Evolutionary conservation across 2,329 filamentous ascomycete species (phyloP), one percentile per base, ranked within the genome.

Genomic region (Xylaria sp.): DNA sequence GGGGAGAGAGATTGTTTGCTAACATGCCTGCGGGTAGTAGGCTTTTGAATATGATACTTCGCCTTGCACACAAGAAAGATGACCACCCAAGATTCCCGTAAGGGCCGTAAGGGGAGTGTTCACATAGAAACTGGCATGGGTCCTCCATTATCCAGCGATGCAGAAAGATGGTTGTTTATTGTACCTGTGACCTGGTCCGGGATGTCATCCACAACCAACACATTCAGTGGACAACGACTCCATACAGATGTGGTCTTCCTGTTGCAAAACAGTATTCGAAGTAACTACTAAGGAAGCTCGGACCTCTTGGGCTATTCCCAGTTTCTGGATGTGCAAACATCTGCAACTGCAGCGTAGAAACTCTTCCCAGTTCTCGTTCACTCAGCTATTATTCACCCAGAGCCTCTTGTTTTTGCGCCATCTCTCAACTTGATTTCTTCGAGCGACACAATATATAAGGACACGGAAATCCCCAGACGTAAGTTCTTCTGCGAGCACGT

Each of bases 291-390:
- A 48, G 12, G 41, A 58, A 60, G 30, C 56, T 67, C 9, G 9
- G 30, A 20, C 48, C 36, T 36, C 23, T 12, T 10, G n/a, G 5
- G 2, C 12, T 18, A 13, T 41, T 28, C 10, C 23, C 7, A 53
- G 36, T 39, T 43, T 32, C 20, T 46, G 4, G 20, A 46, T 41
- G 8, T 23, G 28, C 60, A 60, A 67, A 63, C 60, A 60, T 23
- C 15, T 55, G 25, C 20, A 60, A 50, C 9, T 30, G 34, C 36
- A 30, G 3, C 4, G 28, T 53, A 46, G 18, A 28, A 23, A 5
- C 28, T 20, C 45, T 41, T 41, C 23, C 25, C 30, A 20, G 18
- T 13, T 43, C 18, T 48, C 23, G 28, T 20, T 10, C 20, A 45
- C 28, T 28, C 48, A 15, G 34, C 15, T 52, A 34, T 50, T 23